Conservation (phyloP, 352 stramenopile genomes). For the Phytophthora tubulina region DNA sequence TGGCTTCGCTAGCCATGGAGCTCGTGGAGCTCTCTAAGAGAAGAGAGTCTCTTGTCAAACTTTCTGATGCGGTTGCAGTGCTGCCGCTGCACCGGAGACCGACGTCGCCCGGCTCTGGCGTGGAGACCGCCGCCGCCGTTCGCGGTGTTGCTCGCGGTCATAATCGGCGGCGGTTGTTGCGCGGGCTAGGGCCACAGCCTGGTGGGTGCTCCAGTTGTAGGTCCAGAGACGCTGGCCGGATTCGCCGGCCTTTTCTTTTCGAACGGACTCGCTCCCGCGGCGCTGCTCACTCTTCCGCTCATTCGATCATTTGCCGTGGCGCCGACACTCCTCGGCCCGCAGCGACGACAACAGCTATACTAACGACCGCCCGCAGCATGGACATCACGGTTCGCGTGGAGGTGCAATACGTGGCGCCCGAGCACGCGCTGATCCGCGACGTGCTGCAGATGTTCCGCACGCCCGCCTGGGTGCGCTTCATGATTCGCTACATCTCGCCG, state of each 20-base stretch:
- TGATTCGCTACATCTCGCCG: slow-evolving; percentile 87
- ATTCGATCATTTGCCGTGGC: slow-evolving; percentile 53
- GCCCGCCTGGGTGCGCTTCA: slow-evolving; percentile 85
- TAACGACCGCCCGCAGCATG: slow-evolving; percentile 42
- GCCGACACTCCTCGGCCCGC: slow-evolving; percentile 24
- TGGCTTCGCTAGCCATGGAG: neutral
- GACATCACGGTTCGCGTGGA: slow-evolving; percentile 85
- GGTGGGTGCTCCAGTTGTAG: slow-evolving; percentile 36
- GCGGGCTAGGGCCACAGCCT: slow-evolving; percentile 26
- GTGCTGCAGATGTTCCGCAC: slow-evolving; percentile 88
- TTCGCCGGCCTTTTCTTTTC: slow-evolving; percentile 46
- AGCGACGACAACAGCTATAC: neutral
- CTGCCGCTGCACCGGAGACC: slow-evolving; percentile 18
- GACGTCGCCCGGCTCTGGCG: slow-evolving; percentile 21
- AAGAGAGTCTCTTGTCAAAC: neutral
- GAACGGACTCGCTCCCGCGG: slow-evolving; percentile 35
- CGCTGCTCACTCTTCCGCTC: slow-evolving; percentile 42
- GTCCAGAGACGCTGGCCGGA: slow-evolving; percentile 40
- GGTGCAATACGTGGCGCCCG: slow-evolving; percentile 81
- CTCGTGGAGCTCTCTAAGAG: too few species aligned
- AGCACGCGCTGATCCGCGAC: slow-evolving; percentile 68
- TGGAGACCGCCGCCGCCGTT: slow-evolving; percentile 9
- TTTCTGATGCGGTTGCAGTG: neutral
- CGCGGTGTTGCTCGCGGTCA: slow-evolving; percentile 27
- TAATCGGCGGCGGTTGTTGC: slow-evolving; percentile 18